phyloP scores from a whole-genome alignment of 1,284 basidiomycete species.

The Tetrapyrgos nigripes region DNA sequence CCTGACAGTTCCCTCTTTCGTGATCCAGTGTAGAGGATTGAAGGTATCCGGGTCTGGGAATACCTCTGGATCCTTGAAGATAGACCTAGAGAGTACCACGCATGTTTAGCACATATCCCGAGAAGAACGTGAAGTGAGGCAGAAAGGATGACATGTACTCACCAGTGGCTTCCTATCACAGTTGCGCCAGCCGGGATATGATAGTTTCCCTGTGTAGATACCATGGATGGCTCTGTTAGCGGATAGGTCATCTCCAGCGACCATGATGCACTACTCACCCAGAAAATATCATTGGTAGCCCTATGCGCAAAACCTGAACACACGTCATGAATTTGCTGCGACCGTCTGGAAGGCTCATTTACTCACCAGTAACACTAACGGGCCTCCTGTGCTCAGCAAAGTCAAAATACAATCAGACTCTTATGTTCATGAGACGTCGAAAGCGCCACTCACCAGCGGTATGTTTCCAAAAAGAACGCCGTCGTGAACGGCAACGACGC shows the following conservation, averaged over 20 bases:
- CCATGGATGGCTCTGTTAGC: background rate
- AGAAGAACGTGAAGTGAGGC: background rate
- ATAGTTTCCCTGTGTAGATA: constrained; percentile 50
- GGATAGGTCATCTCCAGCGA: background rate
- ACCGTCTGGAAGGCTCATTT: background rate
- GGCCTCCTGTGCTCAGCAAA: constrained; percentile 41
- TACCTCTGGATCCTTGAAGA: constrained; percentile 57
- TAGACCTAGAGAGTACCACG: constrained; percentile 40
- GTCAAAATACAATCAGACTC: background rate
- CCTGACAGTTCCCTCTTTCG: constrained; percentile 48
- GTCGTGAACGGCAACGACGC: constrained; percentile 56
- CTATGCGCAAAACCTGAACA: constrained; percentile 53
- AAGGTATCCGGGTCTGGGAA: constrained; percentile 67
- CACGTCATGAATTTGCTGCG: background rate
- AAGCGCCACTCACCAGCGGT: constrained; percentile 53
- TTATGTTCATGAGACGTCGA: too few species aligned
- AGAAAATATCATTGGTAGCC: constrained; percentile 63
- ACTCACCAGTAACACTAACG: constrained; percentile 47
- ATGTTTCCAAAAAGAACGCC: constrained; percentile 66
- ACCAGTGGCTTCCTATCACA: constrained; percentile 67
- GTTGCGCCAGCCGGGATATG: constrained; percentile 63
- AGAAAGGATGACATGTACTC: background rate
- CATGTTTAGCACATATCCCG: background rate
- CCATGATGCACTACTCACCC: constrained; percentile 43
- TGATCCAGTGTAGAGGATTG: constrained; percentile 63